Conservation (phyloP, 768 basidiomycete species). For the Floccularia luteovirens region DNA sequence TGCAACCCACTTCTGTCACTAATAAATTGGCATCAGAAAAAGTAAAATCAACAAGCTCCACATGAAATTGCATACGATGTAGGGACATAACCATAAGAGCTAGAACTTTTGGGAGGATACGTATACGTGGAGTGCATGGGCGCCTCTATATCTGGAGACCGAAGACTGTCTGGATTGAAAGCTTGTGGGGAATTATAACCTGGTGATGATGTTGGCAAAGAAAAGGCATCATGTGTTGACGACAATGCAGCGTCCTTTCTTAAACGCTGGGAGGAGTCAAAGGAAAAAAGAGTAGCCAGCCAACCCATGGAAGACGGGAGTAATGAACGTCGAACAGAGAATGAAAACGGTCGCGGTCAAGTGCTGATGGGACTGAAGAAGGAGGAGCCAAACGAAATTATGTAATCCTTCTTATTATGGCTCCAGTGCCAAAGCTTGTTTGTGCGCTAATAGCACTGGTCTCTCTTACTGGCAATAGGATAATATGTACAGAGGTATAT, state of each 20-base stretch:
- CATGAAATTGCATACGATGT: conserved; percentile 36
- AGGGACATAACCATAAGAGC: conserved; percentile 54
- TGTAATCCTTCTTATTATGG: too few relatives aligned
- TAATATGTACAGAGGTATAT: too few relatives aligned
- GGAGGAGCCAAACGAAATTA: neutral
- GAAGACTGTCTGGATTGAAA: conserved; percentile 47
- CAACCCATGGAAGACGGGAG: conserved; percentile 49
- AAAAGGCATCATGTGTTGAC: conserved; percentile 84
- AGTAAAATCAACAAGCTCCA: too few relatives aligned
- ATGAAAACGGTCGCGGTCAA: neutral
- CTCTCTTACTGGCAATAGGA: too few relatives aligned
- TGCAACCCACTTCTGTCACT: conserved; percentile 29
- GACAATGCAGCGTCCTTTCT: conserved; percentile 62
- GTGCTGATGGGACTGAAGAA: neutral
- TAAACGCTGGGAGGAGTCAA: conserved; percentile 36
- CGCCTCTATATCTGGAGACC: conserved; percentile 39
- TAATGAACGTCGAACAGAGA: neutral
- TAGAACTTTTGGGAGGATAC: conserved; percentile 64
- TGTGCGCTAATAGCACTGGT: too few relatives aligned
- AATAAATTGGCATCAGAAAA: too few relatives aligned
- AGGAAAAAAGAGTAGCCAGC: conserved; percentile 60
- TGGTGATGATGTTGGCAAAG: conserved; percentile 71
- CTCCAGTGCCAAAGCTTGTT: too few relatives aligned
- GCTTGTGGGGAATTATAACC: conserved; percentile 41
- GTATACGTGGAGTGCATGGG: conserved; percentile 53